Conservation (phyloP, 1,284 basidiomycete species). For the Tetrapyrgos nigripes region DNA sequence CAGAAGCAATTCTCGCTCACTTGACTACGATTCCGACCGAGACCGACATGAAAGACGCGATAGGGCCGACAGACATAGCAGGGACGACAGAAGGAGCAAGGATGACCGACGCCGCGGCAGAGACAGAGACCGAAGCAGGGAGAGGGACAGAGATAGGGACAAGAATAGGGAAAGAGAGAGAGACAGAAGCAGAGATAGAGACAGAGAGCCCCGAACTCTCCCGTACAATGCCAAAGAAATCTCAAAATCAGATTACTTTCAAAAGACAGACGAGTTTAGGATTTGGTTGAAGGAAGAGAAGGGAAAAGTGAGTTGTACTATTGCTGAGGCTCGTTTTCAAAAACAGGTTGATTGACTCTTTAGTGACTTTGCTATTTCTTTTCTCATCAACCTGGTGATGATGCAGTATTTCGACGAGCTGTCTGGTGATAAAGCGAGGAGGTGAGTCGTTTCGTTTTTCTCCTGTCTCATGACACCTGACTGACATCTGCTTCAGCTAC, state of each 20-base stretch:
- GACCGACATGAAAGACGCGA: no score
- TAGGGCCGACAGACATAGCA: no score
- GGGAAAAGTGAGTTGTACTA: slow-evolving; percentile 58
- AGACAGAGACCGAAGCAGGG: no score
- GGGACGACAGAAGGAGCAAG: no score
- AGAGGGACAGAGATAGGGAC: neutral
- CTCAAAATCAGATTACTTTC: slow-evolving; percentile 78
- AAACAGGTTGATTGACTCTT: neutral
- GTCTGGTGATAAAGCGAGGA: slow-evolving; percentile 74
- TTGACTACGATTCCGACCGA: no score
- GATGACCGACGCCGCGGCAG: no score
- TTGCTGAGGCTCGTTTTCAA: slow-evolving; percentile 8
- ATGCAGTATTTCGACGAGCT: slow-evolving; percentile 78
- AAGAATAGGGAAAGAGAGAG: neutral
- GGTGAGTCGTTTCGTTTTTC: slow-evolving; percentile 49
- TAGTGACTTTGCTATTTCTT: neutral
- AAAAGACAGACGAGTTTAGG: slow-evolving; percentile 78
- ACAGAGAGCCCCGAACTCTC: no score
- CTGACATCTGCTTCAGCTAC: slow-evolving; percentile 54
- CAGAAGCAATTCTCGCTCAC: no score
- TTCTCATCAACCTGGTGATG: neutral
- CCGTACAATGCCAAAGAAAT: slow-evolving; percentile 63
- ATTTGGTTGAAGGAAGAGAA: slow-evolving; percentile 82
- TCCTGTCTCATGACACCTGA: no score
- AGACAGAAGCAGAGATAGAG: neutral